Base-by-base conservation (phyloP, 352 stramenopile species). In the Globisporangium radiosum region DNA sequence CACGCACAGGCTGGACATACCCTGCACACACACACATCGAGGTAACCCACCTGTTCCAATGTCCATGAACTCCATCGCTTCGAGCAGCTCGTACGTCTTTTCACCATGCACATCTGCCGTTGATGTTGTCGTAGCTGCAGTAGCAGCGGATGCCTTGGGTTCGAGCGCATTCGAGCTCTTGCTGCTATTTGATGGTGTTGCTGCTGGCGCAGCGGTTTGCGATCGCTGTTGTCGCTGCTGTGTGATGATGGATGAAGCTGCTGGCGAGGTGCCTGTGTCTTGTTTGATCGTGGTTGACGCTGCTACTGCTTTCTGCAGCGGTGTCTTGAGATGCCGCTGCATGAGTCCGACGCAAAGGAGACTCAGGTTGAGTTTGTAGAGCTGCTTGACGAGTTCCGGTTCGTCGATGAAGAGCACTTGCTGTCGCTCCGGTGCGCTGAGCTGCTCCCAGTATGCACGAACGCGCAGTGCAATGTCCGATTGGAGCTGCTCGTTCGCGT, bases 61-160 rank as follows among this genome's bases (percentile, higher is more conserved):
- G 64, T 94, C 81, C 85, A 94, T 92, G 54, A 94, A 94, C 64
- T 94, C 85, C 85, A 94, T 94, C 11, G 81, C 85, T 66, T 94
- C 85, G 39, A 94, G 75, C 53, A 94, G 69, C 62, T 92, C 85
- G 53, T 92, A 94, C 36, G 81, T 87, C 50, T 86, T 85, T 56
- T 94, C 84, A 60, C 62, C 52, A 59, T 56, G 68, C 19, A 50
- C 51, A 4, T 51, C 48, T 4, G 57, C 37, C 47, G 13, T n/a
- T 17, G 58, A 36, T 53, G 17, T 33, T 54, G 33, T 33, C n/a
- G n/a, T n/a, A 17, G 55, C 11, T 51, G 47, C 14, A 43, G 44
- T 13, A 52, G 39, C 9, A 47, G 45, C 3, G 44, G 42, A 14
- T 48, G 57, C 5, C 52, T 47, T 33, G 48, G 3, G 8, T 45